phyloP scores from a whole-genome alignment of 371 early-diverging fungal species.

The Fennellomyces sp. region DNA sequence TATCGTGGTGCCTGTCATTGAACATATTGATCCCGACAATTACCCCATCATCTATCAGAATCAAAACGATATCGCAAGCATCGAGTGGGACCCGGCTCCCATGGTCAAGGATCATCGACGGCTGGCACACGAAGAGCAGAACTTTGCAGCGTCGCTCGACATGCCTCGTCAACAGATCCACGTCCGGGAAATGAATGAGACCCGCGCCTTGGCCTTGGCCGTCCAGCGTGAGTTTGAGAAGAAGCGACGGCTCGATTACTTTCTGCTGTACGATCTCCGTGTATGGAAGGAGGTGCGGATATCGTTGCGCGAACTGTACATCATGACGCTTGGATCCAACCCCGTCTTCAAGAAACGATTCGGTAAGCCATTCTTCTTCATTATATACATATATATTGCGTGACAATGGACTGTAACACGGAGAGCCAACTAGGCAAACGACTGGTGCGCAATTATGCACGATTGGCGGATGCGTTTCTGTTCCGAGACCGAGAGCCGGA shows the following conservation, averaged over 20 bases:
- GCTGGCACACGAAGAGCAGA: constrained; percentile 21
- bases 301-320: constrained; percentile 80
- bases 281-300: constrained; percentile 89
- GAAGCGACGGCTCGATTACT: constrained; percentile 78
- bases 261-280: constrained; percentile 81
- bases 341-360: constrained; percentile 80
- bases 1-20: constrained; percentile 15
- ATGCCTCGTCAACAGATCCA: background rate
- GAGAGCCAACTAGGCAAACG: constrained; percentile 50
- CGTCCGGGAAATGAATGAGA: constrained; percentile 5
- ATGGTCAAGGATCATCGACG: constrained; percentile 42
- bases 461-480: constrained; percentile 74
- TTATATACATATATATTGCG: background rate
- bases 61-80: constrained; percentile 37
- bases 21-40: constrained; percentile 8
- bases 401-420: background rate
- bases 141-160: constrained; percentile 10
- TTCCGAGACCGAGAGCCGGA: constrained; percentile 87
- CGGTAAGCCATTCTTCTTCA: constrained; percentile 42
- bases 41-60: constrained; percentile 18
- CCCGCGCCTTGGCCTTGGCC: constrained; percentile 4
- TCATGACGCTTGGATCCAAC: constrained; percentile 75
- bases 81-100: constrained; percentile 46
- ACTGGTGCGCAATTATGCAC: constrained; percentile 79
- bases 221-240: constrained; percentile 33